These are phyloP conservation scores for Jimgerdemannia lactiflua DNA, from an alignment of 192 early-diverging fungal species.

Conservation along the genomic window DNA sequence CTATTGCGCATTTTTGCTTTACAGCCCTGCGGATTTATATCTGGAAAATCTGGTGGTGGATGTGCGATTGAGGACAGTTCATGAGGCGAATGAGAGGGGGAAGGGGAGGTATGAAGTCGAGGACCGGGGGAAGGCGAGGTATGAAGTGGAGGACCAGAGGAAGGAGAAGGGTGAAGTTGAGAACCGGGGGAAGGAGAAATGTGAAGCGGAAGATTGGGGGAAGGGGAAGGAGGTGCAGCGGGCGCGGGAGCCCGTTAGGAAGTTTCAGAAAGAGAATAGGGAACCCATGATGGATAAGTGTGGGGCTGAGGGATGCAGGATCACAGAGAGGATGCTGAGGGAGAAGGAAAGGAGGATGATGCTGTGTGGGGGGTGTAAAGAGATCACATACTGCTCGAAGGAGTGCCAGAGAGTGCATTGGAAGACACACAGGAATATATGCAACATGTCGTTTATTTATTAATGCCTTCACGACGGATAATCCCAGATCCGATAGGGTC, in stretches of 20 bases:
- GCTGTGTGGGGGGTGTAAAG: background rate
- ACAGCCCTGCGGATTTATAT: background rate
- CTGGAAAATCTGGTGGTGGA: background rate
- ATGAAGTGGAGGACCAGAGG: background rate
- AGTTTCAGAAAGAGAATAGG: background rate
- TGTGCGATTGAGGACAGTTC: background rate
- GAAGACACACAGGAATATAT: background rate
- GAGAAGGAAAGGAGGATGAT: background rate
- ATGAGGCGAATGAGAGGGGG: background rate
- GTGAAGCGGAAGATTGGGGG: background rate
- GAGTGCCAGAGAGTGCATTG: background rate
- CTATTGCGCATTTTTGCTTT: background rate
- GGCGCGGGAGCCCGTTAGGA: too few relatives aligned
- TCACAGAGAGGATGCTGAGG: background rate
- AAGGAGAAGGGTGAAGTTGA: background rate
- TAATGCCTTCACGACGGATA: too few relatives aligned
- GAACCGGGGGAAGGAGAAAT: background rate
- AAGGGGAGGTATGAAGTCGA: background rate
- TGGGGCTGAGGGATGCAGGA: background rate
- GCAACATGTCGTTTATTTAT: background rate
- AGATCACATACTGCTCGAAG: background rate
- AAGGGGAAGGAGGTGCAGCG: background rate
- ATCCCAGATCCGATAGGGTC: too few relatives aligned
- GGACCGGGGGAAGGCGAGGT: background rate
- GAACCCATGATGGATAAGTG: background rate